Evolutionary conservation across 176 grass and related monocot species (phyloP), one percentile per base, ranked within the genome.

Genomic region (Avena eriantha): DNA sequence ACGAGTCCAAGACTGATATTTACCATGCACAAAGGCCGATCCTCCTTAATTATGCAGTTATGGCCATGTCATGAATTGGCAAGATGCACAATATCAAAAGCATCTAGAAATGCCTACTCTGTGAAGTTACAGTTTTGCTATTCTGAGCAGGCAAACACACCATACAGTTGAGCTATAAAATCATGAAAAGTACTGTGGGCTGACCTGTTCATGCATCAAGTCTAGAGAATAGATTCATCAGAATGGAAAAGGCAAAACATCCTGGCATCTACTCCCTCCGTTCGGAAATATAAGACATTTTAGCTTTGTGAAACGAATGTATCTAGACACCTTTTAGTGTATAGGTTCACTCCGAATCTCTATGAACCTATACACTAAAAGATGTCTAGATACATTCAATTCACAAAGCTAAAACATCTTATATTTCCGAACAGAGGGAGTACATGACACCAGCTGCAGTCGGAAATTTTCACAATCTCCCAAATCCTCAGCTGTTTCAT

Each of bases 91-190:
- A 23, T 73, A 39, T 21, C 39, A 69, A 26, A 65, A 86, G 17
- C 43, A 84, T 41, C 23, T 26, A 26, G 6, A 10, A 22, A 53
- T 63, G 34, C 22, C 82, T 78, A 13, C 41, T 24, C 15, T 54
- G 29, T n/a, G 31, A 73, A 69, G 48, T 71, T 55, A 22, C 59
- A 35, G 61, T 45, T 43, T 63, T 61, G n/a, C 75, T 21, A 54
- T 59, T 11, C 17, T 46, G 51, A 23, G 41, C 8, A 63, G 7
- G 31, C 34, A 65, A 56, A 10, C 3, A 74, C 49, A 45, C 5
- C 4, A 81, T 70, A 23, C 16, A 24, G 14, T 66, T 79, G 64
- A 73, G 23, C 48, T 73, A 75, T 75, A 22, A 87, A 79, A 73
- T 39, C 24, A 66, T 73, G 67, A 73, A 66, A 80, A 69, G 21